Percentiles rank a stretch among this genome's conserved stretches.
Evolutionary conservation across 306 rosid genomes (phyloP).

Genomic region (Carpinus fangiana): DNA sequence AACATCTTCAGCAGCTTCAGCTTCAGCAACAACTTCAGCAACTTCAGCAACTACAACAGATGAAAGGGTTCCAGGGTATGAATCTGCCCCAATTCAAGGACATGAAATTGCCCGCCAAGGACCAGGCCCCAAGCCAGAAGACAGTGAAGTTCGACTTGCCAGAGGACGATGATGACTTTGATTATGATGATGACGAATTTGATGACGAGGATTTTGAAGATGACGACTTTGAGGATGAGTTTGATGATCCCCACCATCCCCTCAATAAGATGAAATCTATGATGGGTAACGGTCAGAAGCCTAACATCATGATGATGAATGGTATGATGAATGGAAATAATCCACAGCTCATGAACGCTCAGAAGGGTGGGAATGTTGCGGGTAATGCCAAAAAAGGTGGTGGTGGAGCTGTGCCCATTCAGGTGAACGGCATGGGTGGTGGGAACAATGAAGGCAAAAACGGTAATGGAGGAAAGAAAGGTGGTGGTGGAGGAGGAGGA

Average conservation of each 20-base stretch:
- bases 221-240: constrained; percentile 56
- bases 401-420: constrained; percentile 11
- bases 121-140: constrained; percentile 51
- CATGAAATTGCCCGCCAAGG: constrained; percentile 45
- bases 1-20: constrained; percentile 14
- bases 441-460: constrained; percentile 17
- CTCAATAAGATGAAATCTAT: constrained; percentile 46
- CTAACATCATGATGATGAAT: constrained; percentile 46
- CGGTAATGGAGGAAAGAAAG: constrained; percentile 32
- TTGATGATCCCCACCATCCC: constrained; percentile 44
- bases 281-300: constrained; percentile 38
- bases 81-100: constrained; percentile 68
- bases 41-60: constrained; percentile 41
- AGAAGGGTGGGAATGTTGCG: constrained; percentile 27
- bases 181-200: constrained; percentile 51
- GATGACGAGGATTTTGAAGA: constrained; percentile 41
- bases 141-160: constrained; percentile 56
- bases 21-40: constrained; percentile 27
- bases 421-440: constrained; percentile 20
- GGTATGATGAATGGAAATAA: not conserved
- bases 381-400: constrained; percentile 52
- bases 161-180: constrained; percentile 45
- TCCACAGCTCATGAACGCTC: constrained; percentile 1
- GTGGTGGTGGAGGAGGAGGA: constrained; percentile 32
- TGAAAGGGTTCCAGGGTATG: constrained; percentile 75